Percentiles rank a stretch among this genome's conserved stretches.
phyloP scores from a whole-genome alignment of 768 basidiomycete species.

The Hypholoma sublateritium region DNA sequence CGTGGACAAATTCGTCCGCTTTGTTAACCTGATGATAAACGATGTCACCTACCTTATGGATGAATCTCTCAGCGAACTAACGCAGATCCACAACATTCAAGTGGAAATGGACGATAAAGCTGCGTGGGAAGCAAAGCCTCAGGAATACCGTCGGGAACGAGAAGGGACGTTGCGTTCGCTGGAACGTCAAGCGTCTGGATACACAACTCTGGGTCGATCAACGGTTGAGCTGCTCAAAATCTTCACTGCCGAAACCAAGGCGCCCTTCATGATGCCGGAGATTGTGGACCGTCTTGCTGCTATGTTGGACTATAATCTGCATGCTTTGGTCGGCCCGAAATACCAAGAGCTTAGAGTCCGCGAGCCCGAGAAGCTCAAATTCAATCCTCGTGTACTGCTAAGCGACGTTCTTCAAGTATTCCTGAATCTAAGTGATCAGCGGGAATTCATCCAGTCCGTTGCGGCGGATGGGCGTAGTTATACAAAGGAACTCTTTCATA shows the following conservation, averaged over 20 bases:
- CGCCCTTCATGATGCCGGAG: conserved; percentile 94
- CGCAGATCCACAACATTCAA: conserved; percentile 87
- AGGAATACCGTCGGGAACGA: conserved; percentile 80
- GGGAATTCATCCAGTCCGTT: conserved; percentile 80
- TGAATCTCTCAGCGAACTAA: conserved; percentile 87
- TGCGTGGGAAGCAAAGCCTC: conserved; percentile 66
- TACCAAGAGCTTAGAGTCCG: conserved; percentile 85
- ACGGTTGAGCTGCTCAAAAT: conserved; percentile 90
- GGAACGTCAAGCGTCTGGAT: conserved; percentile 83
- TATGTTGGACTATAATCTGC: conserved; percentile 94
- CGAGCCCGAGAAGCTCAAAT: conserved; percentile 86
- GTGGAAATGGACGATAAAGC: conserved; percentile 76
- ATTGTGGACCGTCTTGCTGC: conserved; percentile 95
- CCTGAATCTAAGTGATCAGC: conserved; percentile 80
- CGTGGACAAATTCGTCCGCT: conserved; percentile 91
- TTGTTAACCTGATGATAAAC: conserved; percentile 98
- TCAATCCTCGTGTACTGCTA: conserved; percentile 80
- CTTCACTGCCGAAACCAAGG: conserved; percentile 89
- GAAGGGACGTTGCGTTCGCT: conserved; percentile 75
- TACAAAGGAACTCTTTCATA: conserved; percentile 77
- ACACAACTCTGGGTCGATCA: conserved; percentile 82
- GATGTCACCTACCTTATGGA: conserved; percentile 98
- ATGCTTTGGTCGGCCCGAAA: conserved; percentile 84
- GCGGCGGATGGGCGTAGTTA: conserved; percentile 96
- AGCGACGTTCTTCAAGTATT: conserved; percentile 89